A percentile compares a stretch with the other conserved stretches of the same genome.
phyloP scores from a whole-genome alignment of 2,329 filamentous ascomycete species.

The Keithomyces neogunnii region DNA sequence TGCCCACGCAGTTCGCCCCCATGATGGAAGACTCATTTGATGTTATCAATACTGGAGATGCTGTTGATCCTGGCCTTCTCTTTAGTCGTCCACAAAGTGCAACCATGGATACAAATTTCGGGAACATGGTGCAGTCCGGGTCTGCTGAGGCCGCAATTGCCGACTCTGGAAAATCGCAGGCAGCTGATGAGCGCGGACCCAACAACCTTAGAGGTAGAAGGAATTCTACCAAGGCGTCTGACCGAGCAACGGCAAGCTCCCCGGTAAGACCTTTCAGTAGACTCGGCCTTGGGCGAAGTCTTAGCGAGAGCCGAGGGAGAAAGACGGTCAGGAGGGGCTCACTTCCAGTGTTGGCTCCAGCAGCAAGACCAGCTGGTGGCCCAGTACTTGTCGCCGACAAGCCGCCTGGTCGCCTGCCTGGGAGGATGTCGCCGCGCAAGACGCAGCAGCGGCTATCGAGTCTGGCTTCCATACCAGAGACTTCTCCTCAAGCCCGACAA shows the following conservation, averaged over 20 bases:
- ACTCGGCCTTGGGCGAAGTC: conserved; percentile 43
- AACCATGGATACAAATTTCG: conserved; percentile 31
- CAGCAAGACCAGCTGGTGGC: conserved; percentile 22
- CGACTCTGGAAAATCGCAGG: conserved; percentile 16
- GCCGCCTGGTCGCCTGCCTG: conserved; percentile 31
- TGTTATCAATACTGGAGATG: conserved; percentile 34
- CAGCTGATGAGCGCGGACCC: conserved; percentile 30
- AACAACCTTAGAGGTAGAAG: conserved; percentile 35
- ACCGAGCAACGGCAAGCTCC: conserved; percentile 36
- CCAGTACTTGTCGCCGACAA: conserved; percentile 24
- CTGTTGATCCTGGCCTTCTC: conserved; percentile 52
- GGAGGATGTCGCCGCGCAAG: conserved; percentile 46
- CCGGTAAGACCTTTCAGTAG: conserved; percentile 41
- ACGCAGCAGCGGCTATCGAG: conserved; percentile 40
- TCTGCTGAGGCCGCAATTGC: conserved; percentile 19
- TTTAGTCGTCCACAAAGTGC: conserved; percentile 45
- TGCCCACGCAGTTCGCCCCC: conserved; percentile 30
- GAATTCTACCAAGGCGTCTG: conserved; percentile 29
- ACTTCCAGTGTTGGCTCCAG: conserved; percentile 40
- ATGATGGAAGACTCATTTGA: conserved; percentile 42
- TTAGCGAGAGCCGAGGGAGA: conserved; percentile 44
- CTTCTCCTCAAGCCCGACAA: conserved; percentile 30
- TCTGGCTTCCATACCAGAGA: conserved; percentile 51
- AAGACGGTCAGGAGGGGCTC: conserved; percentile 30
- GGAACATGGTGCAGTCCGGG: conserved; percentile 18